phyloP scores from a whole-genome alignment of 2,329 filamentous ascomycete species.

The Lanzia echinophila region DNA sequence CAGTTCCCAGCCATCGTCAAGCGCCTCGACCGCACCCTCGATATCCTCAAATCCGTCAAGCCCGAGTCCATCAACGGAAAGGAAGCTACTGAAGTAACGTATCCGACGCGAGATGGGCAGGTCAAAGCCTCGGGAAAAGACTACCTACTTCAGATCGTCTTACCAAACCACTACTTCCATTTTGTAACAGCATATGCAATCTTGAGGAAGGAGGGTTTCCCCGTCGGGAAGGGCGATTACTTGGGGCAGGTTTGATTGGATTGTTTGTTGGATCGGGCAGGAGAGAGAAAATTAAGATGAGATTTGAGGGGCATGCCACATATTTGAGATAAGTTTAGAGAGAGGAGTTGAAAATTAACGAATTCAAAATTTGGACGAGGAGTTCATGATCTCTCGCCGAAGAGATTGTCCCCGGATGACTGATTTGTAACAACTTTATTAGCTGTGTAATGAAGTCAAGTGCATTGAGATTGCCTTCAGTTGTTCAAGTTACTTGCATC shows the following conservation, averaged over 20 bases:
- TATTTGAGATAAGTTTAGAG: too few relatives aligned
- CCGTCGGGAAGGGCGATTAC: slow-evolving; percentile 55
- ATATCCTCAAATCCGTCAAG: slow-evolving; percentile 39
- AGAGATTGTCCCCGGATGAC: too few relatives aligned
- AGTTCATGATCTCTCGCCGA: too few relatives aligned
- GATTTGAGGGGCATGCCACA: too few relatives aligned
- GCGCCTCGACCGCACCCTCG: slow-evolving; percentile 41
- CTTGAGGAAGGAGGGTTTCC: slow-evolving; percentile 44
- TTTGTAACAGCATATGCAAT: slow-evolving; percentile 52
- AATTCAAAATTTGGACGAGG: too few relatives aligned
- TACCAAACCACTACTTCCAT: slow-evolving; percentile 62
- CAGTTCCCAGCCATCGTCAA: slow-evolving; percentile 43
- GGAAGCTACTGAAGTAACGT: slow-evolving; percentile 34
- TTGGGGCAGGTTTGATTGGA: slow-evolving; percentile 26
- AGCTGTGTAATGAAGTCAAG: too few relatives aligned
- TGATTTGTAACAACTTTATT: too few relatives aligned
- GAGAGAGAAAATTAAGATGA: too few relatives aligned
- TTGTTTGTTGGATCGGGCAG: too few relatives aligned
- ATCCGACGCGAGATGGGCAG: slow-evolving; percentile 31
- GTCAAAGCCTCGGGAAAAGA: slow-evolving; percentile 35
- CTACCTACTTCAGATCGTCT: slow-evolving; percentile 42
- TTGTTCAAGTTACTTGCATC: too few relatives aligned
- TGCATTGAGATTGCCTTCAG: too few relatives aligned
- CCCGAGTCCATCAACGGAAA: slow-evolving; percentile 37
- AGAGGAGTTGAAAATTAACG: too few relatives aligned